phyloP scores from a whole-genome alignment of 805 yeast species.

The Isabelozyma pseudorhagii region DNA sequence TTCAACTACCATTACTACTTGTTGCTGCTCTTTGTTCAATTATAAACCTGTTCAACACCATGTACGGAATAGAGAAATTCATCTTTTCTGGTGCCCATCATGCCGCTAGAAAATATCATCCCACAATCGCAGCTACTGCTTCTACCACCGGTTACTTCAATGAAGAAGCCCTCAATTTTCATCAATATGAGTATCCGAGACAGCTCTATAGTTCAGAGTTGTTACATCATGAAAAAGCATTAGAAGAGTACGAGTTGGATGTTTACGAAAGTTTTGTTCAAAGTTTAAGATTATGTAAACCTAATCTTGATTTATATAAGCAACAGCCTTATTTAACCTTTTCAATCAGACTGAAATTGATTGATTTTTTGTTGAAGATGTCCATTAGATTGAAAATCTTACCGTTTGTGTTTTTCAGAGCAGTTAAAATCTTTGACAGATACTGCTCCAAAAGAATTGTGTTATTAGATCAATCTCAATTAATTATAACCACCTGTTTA shows the following conservation, averaged over 20 bases:
- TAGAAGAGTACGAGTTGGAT: conserved; percentile 54
- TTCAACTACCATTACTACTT: no score
- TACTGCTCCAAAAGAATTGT: conserved; percentile 88
- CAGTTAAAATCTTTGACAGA: conserved; percentile 79
- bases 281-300: conserved; percentile 35
- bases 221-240: conserved; percentile 39
- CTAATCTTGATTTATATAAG: conserved; percentile 57
- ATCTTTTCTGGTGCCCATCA: background rate
- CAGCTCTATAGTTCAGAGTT: conserved; percentile 50
- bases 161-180: conserved; percentile 7
- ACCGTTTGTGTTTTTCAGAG: conserved; percentile 64
- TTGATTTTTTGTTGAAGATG: conserved; percentile 78
- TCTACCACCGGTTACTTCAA: background rate
- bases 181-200: conserved; percentile 50
- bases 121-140: background rate
- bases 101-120: background rate
- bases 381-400: conserved; percentile 61
- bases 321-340: conserved; percentile 87
- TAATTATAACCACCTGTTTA: conserved; percentile 85
- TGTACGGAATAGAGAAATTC: background rate
- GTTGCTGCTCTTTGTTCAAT: background rate
- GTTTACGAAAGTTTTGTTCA: conserved; percentile 37
- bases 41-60: background rate
- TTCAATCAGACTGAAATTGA: conserved; percentile 65
- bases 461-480: conserved; percentile 79